Evolutionary conservation across 2,329 filamentous ascomycete genomes (phyloP).

Genomic region (Diaporthe vaccinii): DNA sequence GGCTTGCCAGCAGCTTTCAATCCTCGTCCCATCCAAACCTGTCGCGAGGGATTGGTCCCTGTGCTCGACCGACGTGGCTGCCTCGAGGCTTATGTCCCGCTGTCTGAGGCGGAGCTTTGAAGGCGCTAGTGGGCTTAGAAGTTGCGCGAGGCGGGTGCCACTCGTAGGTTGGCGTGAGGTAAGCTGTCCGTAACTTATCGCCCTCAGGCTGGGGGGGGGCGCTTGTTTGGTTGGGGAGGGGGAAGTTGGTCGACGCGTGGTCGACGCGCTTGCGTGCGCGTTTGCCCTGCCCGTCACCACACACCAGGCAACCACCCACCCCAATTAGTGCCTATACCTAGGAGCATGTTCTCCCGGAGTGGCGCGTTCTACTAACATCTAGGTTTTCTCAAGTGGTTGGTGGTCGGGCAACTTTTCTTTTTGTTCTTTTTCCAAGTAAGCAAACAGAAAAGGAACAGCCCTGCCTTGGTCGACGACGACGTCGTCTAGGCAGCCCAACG

Average conservation of each 20-base stretch:
- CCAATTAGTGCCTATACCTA: conserved; percentile 1
- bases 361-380: conserved; percentile 16
- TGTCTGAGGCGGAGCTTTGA: background rate
- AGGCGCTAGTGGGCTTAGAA: background rate
- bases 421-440: background rate
- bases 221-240: background rate
- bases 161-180: too few relatives aligned
- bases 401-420: background rate
- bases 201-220: accelerated
- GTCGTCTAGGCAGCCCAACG: background rate
- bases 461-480: too few relatives aligned
- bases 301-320: background rate
- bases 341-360: background rate
- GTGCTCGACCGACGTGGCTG: background rate
- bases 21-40: background rate
- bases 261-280: background rate
- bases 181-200: accelerated
- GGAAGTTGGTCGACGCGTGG: background rate
- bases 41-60: background rate
- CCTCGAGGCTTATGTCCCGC: too few relatives aligned
- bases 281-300: background rate
- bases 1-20: too few relatives aligned
- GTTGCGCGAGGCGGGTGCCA: background rate
- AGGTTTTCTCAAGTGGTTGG: conserved; percentile 2
- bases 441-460: background rate